These are phyloP conservation scores for Xylaria nigripes DNA, from an alignment of 495 filamentous ascomycete genomes.

Conservation along the genomic window DNA sequence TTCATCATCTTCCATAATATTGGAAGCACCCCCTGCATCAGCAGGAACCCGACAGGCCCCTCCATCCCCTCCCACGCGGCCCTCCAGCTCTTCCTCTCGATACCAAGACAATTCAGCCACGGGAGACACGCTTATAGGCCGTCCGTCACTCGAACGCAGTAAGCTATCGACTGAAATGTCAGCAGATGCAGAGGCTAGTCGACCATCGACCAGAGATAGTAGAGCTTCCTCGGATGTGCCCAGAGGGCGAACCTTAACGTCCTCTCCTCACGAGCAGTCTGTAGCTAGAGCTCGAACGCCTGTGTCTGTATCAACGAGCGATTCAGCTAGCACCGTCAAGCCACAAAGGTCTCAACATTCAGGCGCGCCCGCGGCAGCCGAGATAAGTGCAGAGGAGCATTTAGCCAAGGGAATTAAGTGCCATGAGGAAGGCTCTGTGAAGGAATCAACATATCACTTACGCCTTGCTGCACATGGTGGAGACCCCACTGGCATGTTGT, in stretches of 20 bases:
- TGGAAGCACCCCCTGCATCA: conserved; percentile 47
- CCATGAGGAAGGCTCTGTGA: conserved; percentile 76
- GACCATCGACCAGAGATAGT: conserved; percentile 40
- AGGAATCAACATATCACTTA: conserved; percentile 92
- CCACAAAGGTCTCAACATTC: conserved; percentile 48
- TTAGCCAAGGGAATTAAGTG: conserved; percentile 77
- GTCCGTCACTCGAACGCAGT: conserved; percentile 37
- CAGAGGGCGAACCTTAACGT: conserved; percentile 31
- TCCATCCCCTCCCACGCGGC: conserved; percentile 46
- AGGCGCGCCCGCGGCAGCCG: conserved; percentile 38
- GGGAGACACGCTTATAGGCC: conserved; percentile 30
- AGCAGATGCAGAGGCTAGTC: conserved; percentile 30
- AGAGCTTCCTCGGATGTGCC: conserved; percentile 32
- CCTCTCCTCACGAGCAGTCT: conserved; percentile 28
- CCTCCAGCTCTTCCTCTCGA: conserved; percentile 39
- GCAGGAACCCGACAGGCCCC: conserved; percentile 45
- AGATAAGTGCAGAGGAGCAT: conserved; percentile 75
- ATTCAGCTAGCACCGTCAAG: conserved; percentile 58
- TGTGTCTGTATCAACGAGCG: conserved; percentile 51
- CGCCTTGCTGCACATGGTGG: conserved; percentile 79
- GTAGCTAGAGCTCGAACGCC: conserved; percentile 27
- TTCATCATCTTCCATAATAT: conserved; percentile 47
- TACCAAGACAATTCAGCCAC: conserved; percentile 27
- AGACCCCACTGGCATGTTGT: conserved; percentile 85
- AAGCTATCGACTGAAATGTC: conserved; percentile 38